Evolutionary conservation across 805 yeast genomes (phyloP), one percentile per base, ranked within the genome.

Genomic region (Torulaspora delbrueckii): DNA sequence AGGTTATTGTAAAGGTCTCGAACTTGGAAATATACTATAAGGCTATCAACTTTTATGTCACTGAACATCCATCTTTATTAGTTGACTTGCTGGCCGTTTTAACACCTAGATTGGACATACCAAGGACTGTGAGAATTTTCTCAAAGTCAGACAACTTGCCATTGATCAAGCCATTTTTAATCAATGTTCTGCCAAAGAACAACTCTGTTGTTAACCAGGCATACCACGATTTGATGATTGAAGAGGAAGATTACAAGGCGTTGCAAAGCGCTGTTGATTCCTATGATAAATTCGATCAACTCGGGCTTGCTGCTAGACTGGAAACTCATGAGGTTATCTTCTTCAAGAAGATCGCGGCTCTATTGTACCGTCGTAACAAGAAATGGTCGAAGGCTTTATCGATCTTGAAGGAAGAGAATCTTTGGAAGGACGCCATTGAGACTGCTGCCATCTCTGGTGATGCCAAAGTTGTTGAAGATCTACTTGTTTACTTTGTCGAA

Each of bases 11-110:
- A 51, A 93, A 93, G 74, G 97, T 90, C 51, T 84, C 96, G 28
- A 93, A 93, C 71, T 75, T 93, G 68, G 99, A 93, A 74, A 89
- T 93, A 48, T 93, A 90, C 72, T 93, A 91, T 81, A 88, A 89
- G 73, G 97, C 98, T 9, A 86, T 93, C 62, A 90, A 87, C 73
- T 93, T 93, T 68, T 93, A 93, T 69, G 81, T 91, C 67, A 79
- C 79, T 43, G 91, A 89, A 71, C 95, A 89, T 68, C 99, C 99
- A 52, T 82, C 90, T 45, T 76, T 91, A 55, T 75, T 93, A 60
- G 84, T 86, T 47, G 99, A 93, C 63, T 75, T 93, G 66, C 75
- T 93, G 58, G 69, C 90, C 7, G 95, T 80, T 9, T 76, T 93
- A 62, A 77, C 90, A 12, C 87, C 96, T 47, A 86, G 96, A 70